Percentiles rank a stretch among this genome's conserved stretches.
phyloP scores from a whole-genome alignment of 441 rosid species.

The Pelargonium myrrhifolium region DNA sequence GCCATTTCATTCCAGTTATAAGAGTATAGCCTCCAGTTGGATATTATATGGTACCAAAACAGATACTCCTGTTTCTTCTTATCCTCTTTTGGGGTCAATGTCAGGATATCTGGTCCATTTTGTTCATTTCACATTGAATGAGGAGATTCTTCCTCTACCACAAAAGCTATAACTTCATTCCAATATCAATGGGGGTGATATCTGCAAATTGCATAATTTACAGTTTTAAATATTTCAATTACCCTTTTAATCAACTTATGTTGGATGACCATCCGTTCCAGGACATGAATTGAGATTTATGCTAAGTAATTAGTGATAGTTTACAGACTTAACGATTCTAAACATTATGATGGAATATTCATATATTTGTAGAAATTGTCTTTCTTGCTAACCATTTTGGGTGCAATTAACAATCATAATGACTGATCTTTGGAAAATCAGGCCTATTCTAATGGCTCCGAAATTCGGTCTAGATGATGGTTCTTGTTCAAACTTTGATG shows the following conservation, averaged over 20 bases:
- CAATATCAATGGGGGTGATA: neutral
- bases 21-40: too few species aligned
- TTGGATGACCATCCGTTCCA: neutral
- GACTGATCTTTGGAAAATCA: slow-evolving; percentile 24
- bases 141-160: neutral
- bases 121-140: neutral
- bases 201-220: neutral
- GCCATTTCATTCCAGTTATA: too few species aligned
- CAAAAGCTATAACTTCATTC: too few species aligned
- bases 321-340: neutral
- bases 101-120: neutral
- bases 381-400: neutral
- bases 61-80: neutral
- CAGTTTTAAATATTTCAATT: neutral
- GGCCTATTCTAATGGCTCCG: slow-evolving; percentile 91
- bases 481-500: slow-evolving; percentile 62
- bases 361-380: neutral
- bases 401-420: slow-evolving; percentile 7
- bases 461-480: slow-evolving; percentile 72
- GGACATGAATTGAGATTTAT: neutral
- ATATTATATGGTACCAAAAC: neutral
- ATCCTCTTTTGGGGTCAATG: neutral
- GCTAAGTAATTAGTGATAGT: neutral
- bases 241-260: neutral
- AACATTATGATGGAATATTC: neutral